Evolutionary conservation across 2,329 filamentous ascomycete genomes (phyloP), one percentile per base, ranked within the genome.

Genomic region (Cercospora janseana): DNA sequence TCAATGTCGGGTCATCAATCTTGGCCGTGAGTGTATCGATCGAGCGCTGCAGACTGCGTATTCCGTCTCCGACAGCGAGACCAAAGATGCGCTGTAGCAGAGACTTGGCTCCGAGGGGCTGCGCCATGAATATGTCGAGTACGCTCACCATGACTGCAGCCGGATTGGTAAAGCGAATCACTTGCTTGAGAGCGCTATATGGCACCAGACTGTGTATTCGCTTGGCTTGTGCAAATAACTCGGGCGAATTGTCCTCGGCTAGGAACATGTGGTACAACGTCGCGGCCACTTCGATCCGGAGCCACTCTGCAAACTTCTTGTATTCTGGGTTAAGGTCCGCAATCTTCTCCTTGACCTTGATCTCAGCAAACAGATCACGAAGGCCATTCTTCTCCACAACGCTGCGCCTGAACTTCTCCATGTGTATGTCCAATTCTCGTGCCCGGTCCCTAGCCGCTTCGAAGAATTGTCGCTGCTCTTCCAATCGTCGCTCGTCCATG

Each of bases 201-300:
- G 93, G 93, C 35, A 98, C 86, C 49, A 97, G 79, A 0, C 91
- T 95, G 67, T 98, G 93, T 45, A 97, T 96, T 54, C 88, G 83
- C 72, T 92, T 95, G 4, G 87, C 85, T 70, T 98, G 93, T 0
- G 90, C 89, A 68, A 97, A 97, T 23, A 98, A 72, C 66, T 98
- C 93, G 1, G 93, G 91, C 0, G 92, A 96, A 69, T 98, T 98
- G 72, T 98, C 93, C 69, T 98, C 93, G 4, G 93, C 93, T 35
- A 98, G 79, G 77, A 98, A 98, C 26, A 98, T 77, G 69, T 98
- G 93, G 66, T 98, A 98, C 52, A 97, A 83, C 16, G 93, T 96
- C 31, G 93, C 93, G 18, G 93, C 93, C 41, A 98, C 85, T 73
- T 98, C 93, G 64, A 98, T 98, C 29, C 93, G 85, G 43, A 97